Base-by-base conservation (phyloP, 352 stramenopile genomes). In the Blastocystis sp. region DNA sequence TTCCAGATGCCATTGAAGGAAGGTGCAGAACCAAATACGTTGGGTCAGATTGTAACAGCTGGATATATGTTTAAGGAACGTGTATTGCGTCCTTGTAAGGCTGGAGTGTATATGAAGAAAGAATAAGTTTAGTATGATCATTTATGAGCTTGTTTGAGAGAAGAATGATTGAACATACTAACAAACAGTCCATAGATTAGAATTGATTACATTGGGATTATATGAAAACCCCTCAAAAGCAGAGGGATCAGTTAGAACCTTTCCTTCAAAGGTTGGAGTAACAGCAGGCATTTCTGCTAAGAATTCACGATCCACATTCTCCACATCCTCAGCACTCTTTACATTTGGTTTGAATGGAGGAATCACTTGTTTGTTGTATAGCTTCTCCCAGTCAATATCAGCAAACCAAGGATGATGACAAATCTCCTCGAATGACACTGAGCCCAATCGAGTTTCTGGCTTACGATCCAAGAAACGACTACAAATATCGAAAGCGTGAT, bases 161-260 rank as follows among this genome's bases (percentile, higher is more conserved):
- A 46, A 9, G 39, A 46, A 46, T 46, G 39, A 9, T n/a, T n/a
- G n/a, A n/a, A n/a, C n/a, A n/a, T 69, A 5, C 24, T 43, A 43
- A 69, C 32, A 69, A 56, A 78, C 52, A 78, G 6, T 24, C 35
- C 52, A 49, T 16, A 56, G 2, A 51, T 21, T 56, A 14, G 19
- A 54, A 51, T 78, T 27, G 90, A 49, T 16, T 63, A 5, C 14
- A 37, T 88, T 83, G 3, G 46, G 66, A 11, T 88, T 83, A 32
- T 95, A 97, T 27, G 94, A 97, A 88, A 97, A 97, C 27, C 91
- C 93, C 75, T 97, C 93, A 87, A 97, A 97, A 89, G 96, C 92
- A 21, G 93, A 91, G 75, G 94, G 90, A 0, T 93, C 92, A n/a
- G 6, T 93, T 93, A 49, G 88, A 52, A 46, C 54, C 81, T 69